A percentile compares a stretch with the other conserved stretches of the same genome.
Evolutionary conservation across 495 filamentous ascomycete genomes (phyloP).

Genomic region (Parachaetomium inaequale): DNA sequence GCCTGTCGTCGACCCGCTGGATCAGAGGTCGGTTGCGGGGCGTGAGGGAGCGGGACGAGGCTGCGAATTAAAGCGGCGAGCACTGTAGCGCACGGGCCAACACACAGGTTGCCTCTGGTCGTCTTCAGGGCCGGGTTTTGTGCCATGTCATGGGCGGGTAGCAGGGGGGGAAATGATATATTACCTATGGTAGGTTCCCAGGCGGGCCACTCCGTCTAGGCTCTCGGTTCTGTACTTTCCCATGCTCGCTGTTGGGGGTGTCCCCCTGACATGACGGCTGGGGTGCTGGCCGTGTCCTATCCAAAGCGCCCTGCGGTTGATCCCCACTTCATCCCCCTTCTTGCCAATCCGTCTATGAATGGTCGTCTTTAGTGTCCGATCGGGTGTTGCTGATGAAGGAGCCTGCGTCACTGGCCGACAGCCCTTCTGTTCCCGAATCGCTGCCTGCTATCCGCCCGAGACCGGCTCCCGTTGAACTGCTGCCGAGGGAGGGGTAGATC

Average conservation of each 20-base stretch:
- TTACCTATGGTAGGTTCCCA: not conserved
- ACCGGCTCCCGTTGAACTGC: slow-evolving; percentile 9
- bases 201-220: not conserved
- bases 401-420: slow-evolving; percentile 31
- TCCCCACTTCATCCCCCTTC: not conserved
- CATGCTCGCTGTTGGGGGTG: not conserved
- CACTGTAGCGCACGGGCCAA: not conserved
- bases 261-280: not conserved
- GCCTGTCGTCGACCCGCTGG: too few species aligned
- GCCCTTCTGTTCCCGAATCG: slow-evolving; percentile 31
- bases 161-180: not conserved
- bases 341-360: not conserved
- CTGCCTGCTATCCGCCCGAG: slow-evolving; percentile 22
- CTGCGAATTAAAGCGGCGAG: slow-evolving; percentile 7
- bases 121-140: not conserved
- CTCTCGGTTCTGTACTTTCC: not conserved
- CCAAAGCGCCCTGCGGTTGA: not conserved
- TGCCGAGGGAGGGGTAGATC: slow-evolving; percentile 27
- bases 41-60: not conserved
- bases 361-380: slow-evolving; percentile 16
- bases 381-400: slow-evolving; percentile 23
- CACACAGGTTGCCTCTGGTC: not conserved
- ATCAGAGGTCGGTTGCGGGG: not conserved
- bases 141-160: not conserved
- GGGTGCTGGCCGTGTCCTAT: not conserved